Evolutionary conservation across 352 stramenopile species (phyloP).

Genomic region (Globisporangium ultimum): DNA sequence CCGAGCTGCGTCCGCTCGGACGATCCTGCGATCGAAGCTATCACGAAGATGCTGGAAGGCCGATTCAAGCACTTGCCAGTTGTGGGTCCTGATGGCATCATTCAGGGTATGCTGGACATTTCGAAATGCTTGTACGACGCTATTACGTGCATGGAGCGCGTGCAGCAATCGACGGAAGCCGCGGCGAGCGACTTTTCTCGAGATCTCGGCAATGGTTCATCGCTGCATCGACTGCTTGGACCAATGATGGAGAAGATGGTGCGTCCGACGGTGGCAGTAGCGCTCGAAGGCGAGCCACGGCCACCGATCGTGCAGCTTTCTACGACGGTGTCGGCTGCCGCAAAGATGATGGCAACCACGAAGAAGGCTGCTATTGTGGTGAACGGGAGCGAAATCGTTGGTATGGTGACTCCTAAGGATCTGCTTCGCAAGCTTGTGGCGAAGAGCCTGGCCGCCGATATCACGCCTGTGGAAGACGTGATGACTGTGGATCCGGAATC

Average conservation of each 20-base stretch:
- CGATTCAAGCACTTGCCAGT: slow-evolving; percentile 88
- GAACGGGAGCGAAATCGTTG: slow-evolving; percentile 63
- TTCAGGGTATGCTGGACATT: slow-evolving; percentile 87
- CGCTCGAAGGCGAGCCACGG: slow-evolving; percentile 76
- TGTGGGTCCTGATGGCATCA: slow-evolving; percentile 59
- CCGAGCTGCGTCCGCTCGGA: slow-evolving; percentile 77
- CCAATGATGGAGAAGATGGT: slow-evolving; percentile 91
- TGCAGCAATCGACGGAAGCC: slow-evolving; percentile 81
- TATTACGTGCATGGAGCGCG: slow-evolving; percentile 83
- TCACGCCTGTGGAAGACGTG: slow-evolving; percentile 76
- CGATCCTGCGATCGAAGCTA: slow-evolving; percentile 81
- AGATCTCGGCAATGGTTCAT: slow-evolving; percentile 65
- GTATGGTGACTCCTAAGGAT: slow-evolving; percentile 86
- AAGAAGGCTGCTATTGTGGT: slow-evolving; percentile 87
- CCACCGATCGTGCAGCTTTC: slow-evolving; percentile 74
- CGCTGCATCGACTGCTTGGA: slow-evolving; percentile 67
- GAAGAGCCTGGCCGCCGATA: slow-evolving; percentile 71
- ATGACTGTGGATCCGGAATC: slow-evolving; percentile 85
- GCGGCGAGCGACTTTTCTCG: slow-evolving; percentile 78
- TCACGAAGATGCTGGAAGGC: slow-evolving; percentile 88
- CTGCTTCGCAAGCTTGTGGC: slow-evolving; percentile 84
- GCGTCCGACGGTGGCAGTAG: slow-evolving; percentile 74
- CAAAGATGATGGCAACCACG: slow-evolving; percentile 82
- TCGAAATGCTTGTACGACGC: slow-evolving; percentile 89
- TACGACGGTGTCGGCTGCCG: slow-evolving; percentile 63